These are phyloP conservation scores for Thalassiosira profunda DNA, from an alignment of 108 stramenopile genomes.

Conservation along the genomic window DNA sequence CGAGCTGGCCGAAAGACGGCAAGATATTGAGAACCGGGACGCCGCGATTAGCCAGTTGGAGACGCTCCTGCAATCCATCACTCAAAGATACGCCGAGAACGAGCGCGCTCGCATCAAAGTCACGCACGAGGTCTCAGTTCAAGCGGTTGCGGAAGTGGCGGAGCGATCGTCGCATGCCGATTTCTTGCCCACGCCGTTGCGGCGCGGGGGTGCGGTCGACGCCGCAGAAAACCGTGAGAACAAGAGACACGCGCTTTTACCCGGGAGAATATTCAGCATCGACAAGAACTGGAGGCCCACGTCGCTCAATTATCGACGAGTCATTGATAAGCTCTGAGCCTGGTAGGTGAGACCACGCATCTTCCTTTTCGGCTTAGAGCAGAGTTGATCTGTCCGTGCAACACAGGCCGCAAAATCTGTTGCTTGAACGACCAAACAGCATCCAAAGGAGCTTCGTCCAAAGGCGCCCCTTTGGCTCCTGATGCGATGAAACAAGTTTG, in stretches of 20 bases:
- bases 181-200: conserved; percentile 18
- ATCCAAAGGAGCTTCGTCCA: too few relatives aligned
- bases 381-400: too few relatives aligned
- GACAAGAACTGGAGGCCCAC: too few relatives aligned
- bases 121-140: conserved; percentile 19
- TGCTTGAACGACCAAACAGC: too few relatives aligned
- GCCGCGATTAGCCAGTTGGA: conserved; percentile 27
- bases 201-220: neutral
- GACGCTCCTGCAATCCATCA: conserved; percentile 32
- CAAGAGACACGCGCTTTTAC: conserved; percentile 24
- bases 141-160: conserved; percentile 18
- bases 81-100: conserved; percentile 42
- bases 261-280: conserved; percentile 47
- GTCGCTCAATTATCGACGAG: too few relatives aligned
- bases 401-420: too few relatives aligned
- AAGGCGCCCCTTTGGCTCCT: too few relatives aligned
- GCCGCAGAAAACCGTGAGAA: neutral
- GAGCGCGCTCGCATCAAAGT: conserved; percentile 35
- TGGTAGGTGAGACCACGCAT: too few relatives aligned
- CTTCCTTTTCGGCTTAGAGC: too few relatives aligned
- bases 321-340: too few relatives aligned
- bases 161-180: conserved; percentile 28
- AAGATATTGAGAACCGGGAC: conserved; percentile 27
- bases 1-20: conserved; percentile 8
- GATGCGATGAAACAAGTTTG: too few relatives aligned